These are phyloP conservation scores for Achaetomium macrosporum DNA, from an alignment of 2,329 filamentous ascomycete species.

Conservation along the genomic window DNA sequence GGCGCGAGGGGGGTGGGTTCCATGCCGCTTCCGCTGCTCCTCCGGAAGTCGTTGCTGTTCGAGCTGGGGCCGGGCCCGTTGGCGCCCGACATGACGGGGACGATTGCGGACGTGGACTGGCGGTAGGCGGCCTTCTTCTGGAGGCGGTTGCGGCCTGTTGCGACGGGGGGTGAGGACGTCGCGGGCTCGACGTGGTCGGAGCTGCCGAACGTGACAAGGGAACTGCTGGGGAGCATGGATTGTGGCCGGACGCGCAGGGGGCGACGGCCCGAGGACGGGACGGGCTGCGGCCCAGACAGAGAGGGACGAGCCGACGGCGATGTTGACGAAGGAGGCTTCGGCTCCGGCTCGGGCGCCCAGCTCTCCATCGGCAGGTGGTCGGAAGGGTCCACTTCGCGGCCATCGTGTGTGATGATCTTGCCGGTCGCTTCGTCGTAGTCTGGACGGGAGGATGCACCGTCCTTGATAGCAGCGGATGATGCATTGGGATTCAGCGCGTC, in stretches of 20 bases:
- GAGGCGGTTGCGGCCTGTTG: conserved; percentile 51
- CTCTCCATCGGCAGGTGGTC: conserved; percentile 72
- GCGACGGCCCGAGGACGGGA: conserved; percentile 46
- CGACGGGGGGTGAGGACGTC: conserved; percentile 22
- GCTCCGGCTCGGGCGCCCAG: conserved; percentile 72
- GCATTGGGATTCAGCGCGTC: conserved; percentile 62
- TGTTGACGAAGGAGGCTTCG: conserved; percentile 39
- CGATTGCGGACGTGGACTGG: conserved; percentile 30
- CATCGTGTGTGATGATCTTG: conserved; percentile 71
- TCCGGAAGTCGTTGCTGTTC: conserved; percentile 24
- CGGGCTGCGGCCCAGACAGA: conserved; percentile 48
- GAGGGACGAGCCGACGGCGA: conserved; percentile 37
- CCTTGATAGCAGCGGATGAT: conserved; percentile 32
- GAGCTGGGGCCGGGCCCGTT: conserved; percentile 32
- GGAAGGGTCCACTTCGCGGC: conserved; percentile 71
- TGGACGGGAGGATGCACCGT: conserved; percentile 26
- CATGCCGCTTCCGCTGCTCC: conserved; percentile 7
- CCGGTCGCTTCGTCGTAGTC: conserved; percentile 51
- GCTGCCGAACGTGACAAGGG: conserved; percentile 21
- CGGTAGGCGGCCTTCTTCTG: conserved; percentile 54
- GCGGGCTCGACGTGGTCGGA: conserved; percentile 33
- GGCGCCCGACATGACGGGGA: conserved; percentile 31
- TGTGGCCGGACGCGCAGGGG: conserved; percentile 49
- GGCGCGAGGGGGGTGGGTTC: conserved; percentile 44
- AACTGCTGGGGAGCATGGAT: conserved; percentile 35